Percentiles rank a stretch among this genome's conserved stretches.
Evolutionary conservation across 2,329 filamentous ascomycete genomes (phyloP).

Genomic region (Cladorrhinum sp.): DNA sequence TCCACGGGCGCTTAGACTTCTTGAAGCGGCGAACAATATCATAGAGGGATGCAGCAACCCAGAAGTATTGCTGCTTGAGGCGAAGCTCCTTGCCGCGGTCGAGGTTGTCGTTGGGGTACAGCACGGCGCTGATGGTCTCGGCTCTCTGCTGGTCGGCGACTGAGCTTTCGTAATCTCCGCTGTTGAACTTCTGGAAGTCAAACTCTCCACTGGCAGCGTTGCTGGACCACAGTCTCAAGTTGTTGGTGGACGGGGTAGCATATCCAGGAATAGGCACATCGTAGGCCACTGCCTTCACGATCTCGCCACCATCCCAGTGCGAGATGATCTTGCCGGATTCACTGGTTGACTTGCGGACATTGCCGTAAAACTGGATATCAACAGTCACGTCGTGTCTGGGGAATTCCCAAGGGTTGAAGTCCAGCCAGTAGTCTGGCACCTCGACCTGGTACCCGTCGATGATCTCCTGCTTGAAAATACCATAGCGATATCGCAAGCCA

Average conservation of each 20-base stretch:
- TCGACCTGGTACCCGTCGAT: slow-evolving; percentile 97
- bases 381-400: slow-evolving; percentile 92
- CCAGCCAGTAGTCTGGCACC: slow-evolving; percentile 97
- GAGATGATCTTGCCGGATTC: slow-evolving; percentile 70
- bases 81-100: slow-evolving; percentile 95
- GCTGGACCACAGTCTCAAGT: slow-evolving; percentile 94
- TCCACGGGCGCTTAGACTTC: slow-evolving; percentile 90
- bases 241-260: slow-evolving; percentile 87
- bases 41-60: slow-evolving; percentile 93
- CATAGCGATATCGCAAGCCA: slow-evolving; percentile 89
- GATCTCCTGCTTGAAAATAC: slow-evolving; percentile 99
- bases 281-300: slow-evolving; percentile 87
- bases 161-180: slow-evolving; percentile 93
- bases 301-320: slow-evolving; percentile 89
- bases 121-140: slow-evolving; percentile 96
- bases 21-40: slow-evolving; percentile 98
- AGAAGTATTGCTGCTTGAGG: slow-evolving; percentile 99
- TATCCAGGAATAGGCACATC: slow-evolving; percentile 92
- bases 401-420: slow-evolving; percentile 99
- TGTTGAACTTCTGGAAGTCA: slow-evolving; percentile 99
- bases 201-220: slow-evolving; percentile 97
- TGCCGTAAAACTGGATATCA: slow-evolving; percentile 94
- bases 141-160: slow-evolving; percentile 97
- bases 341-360: slow-evolving; percentile 72
- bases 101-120: slow-evolving; percentile 97